These are phyloP conservation scores for Spathaspora arborariae DNA, from an alignment of 805 yeast genomes.

Conservation along the genomic window DNA sequence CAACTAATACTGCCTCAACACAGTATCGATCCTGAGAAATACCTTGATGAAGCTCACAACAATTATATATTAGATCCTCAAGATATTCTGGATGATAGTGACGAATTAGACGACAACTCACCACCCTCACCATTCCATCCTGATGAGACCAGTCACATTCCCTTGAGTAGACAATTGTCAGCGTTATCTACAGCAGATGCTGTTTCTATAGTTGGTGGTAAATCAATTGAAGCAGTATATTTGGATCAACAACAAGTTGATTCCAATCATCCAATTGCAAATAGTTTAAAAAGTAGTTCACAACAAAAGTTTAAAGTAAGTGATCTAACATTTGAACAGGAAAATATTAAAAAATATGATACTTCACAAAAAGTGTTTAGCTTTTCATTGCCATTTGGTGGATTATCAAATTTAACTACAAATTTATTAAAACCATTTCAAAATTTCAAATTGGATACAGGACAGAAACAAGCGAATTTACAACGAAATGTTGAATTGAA, in stretches of 20 bases:
- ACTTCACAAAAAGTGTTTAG: conserved; percentile 42
- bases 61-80: conserved; percentile 3
- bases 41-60: neutral
- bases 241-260: conserved; percentile 1
- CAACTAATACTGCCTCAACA: conserved; percentile 9
- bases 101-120: neutral
- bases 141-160: neutral
- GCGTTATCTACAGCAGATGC: conserved; percentile 32
- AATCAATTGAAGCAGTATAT: conserved; percentile 10
- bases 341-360: conserved; percentile 11
- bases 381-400: conserved; percentile 59
- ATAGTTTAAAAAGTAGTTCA: conserved; percentile 14
- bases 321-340: conserved; percentile 32
- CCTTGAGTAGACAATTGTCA: conserved; percentile 13
- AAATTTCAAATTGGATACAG: conserved; percentile 8
- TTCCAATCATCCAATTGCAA: conserved; percentile 11
- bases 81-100: conserved; percentile 8
- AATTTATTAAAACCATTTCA: conserved; percentile 26
- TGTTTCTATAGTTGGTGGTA: conserved; percentile 51
- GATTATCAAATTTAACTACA: conserved; percentile 24
- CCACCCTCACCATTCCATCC: conserved; percentile 2
- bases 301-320: conserved; percentile 14
- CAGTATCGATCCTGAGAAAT: conserved; percentile 4
- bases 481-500: conserved; percentile 33
- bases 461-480: conserved; percentile 8